These are phyloP conservation scores for Rauvolfia tetraphylla DNA, from an alignment of 257 asterid species.

Conservation along the genomic window DNA sequence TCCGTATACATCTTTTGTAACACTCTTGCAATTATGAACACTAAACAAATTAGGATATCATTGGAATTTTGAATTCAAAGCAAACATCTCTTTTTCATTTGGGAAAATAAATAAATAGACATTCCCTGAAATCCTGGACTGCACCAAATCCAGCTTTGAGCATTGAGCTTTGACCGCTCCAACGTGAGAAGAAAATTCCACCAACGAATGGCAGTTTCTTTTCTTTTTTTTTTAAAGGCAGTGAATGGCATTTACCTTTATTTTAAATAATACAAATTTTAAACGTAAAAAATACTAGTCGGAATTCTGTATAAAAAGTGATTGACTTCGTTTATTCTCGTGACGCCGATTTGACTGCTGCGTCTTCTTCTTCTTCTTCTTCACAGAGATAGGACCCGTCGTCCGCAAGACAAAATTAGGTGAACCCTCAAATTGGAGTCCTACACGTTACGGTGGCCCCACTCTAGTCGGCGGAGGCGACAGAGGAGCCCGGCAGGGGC, in stretches of 20 bases:
- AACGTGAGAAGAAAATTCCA: neutral
- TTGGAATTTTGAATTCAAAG: too few relatives aligned
- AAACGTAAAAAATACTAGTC: too few relatives aligned
- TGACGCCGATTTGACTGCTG: conserved; percentile 5
- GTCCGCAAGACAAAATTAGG: neutral
- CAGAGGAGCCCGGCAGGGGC: neutral
- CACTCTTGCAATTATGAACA: too few relatives aligned
- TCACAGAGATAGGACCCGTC: neutral
- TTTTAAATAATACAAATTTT: too few relatives aligned
- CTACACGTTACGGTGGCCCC: neutral
- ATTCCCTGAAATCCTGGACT: neutral
- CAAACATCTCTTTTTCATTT: neutral
- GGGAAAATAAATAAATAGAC: neutral
- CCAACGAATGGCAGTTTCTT: neutral
- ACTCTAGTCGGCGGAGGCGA: neutral
- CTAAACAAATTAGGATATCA: too few relatives aligned
- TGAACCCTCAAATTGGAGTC: neutral
- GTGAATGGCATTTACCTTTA: too few relatives aligned
- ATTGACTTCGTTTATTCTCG: conserved; percentile 10
- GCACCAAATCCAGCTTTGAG: neutral
- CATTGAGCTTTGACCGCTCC: neutral
- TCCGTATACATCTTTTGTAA: too few relatives aligned
- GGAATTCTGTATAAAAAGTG: neutral
- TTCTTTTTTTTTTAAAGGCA: too few relatives aligned
- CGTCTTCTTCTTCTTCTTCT: too few relatives aligned